Percentiles rank a stretch among this genome's conserved stretches.
Evolutionary conservation across 2,329 filamentous ascomycete genomes (phyloP).

Genomic region (Penicillium sp.): DNA sequence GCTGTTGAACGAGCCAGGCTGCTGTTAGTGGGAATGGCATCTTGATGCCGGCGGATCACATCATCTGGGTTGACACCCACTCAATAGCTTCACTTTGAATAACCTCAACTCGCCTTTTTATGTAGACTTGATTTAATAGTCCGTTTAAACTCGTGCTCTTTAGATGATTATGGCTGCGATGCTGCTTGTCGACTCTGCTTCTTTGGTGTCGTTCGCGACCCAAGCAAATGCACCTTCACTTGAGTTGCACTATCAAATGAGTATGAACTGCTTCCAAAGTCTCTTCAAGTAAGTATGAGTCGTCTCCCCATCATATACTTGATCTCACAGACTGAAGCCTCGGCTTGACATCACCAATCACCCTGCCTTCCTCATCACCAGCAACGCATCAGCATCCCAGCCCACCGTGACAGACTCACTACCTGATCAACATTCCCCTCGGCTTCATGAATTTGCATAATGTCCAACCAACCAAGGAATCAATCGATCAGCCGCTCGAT

Average conservation of each 20-base stretch:
- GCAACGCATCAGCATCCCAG: not conserved
- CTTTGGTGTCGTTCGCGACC: not conserved
- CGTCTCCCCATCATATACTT: not conserved
- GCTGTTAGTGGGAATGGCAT: conserved; percentile 1
- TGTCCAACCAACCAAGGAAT: not conserved
- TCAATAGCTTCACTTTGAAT: not conserved
- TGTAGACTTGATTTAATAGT: not conserved
- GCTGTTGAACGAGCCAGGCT: not conserved
- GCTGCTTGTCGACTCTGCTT: not conserved
- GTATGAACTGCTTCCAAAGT: too few relatives aligned
- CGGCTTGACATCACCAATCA: not conserved
- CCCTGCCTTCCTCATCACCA: not conserved
- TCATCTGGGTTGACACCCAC: not conserved
- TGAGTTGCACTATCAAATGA: not conserved
- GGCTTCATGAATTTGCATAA: not conserved
- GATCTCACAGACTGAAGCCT: not conserved
- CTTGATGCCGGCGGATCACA: conserved; percentile 7
- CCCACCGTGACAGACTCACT: not conserved
- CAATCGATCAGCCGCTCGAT: not conserved
- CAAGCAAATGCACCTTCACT: not conserved
- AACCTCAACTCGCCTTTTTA: not conserved
- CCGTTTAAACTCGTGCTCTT: too few relatives aligned
- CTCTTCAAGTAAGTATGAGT: too few relatives aligned
- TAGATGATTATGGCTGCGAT: not conserved
- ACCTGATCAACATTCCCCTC: not conserved